Base-by-base conservation (phyloP, 2,329 filamentous ascomycete species). In the Trichophyton rubrum region DNA sequence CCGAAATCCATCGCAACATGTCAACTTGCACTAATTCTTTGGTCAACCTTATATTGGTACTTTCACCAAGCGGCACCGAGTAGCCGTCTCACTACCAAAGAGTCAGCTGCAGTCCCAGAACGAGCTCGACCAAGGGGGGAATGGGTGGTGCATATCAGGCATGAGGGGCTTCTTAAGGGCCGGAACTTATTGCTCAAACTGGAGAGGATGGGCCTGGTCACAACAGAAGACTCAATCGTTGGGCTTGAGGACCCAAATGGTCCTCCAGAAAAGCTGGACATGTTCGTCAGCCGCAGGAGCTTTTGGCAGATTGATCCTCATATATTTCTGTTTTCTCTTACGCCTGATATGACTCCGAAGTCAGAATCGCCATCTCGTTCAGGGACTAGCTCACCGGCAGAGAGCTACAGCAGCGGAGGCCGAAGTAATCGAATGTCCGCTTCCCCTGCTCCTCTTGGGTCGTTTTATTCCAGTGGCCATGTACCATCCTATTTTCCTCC, bases 1-100 rank as follows among this genome's bases (percentile, higher is more conserved):
- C 84, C 89, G 0, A 82, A 87, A 1, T 84, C 80, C 13, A 95
- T 90, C 63, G 89, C 89, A 0, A 93, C 90, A 0, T 81, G 91
- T 51, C 89, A 95, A 75, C 89, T 96, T 62, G 92, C 92, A 66
- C 90, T 96, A 89, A 95, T 96, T 87, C 80, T 97, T 5, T 97
- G 90, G 89, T 85, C 90, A 38, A 91, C 90, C 1, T 78, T 97
- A 47, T 96, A 90, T 78, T 97, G 92, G 92, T 97, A 97, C 77
- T 97, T 96, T 68, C 91, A 96, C 75, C 89, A 95, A 72, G 81
- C 85, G 0, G 81, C 86, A 67, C 92, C 92, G 0, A 78, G 81
- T 22, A 79, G 82, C 0, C 80, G 83, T 57, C 70, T 93, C 38
- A 79, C 79, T 17, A 88, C 83, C 5, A 77, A 83, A 3, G 78